Percentiles rank a stretch among this genome's conserved stretches.
phyloP scores from a whole-genome alignment of 345 rosid genomes.

The Bruguiera gymnorhiza region DNA sequence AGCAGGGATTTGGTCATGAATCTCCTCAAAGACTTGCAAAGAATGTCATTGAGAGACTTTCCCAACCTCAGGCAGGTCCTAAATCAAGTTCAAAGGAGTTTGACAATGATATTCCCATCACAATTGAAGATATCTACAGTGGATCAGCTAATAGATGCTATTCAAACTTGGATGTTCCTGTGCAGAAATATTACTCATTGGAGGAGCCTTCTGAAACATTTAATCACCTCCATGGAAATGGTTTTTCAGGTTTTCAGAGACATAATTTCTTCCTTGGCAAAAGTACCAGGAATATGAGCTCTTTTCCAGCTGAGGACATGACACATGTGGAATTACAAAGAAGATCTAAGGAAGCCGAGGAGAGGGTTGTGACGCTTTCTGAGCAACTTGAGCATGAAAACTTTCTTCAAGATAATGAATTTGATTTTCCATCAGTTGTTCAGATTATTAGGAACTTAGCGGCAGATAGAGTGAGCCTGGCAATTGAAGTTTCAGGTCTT shows the following conservation, averaged over 20 bases:
- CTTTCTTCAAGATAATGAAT: conserved; percentile 45
- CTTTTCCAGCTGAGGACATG: conserved; percentile 42
- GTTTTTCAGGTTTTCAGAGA: conserved; percentile 31
- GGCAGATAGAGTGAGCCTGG: conserved; percentile 72
- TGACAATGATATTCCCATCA: conserved; percentile 53
- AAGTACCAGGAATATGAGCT: conserved; percentile 26
- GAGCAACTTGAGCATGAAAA: conserved; percentile 66
- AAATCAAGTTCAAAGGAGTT: conserved; percentile 47
- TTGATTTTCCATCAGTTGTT: conserved; percentile 61
- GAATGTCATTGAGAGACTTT: conserved; percentile 80
- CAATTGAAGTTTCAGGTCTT: conserved; percentile 62
- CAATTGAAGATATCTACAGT: conserved; percentile 71
- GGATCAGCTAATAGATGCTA: conserved; percentile 46
- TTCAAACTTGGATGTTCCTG: conserved; percentile 37
- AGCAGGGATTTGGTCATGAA: conserved; percentile 59
- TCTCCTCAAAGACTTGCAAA: conserved; percentile 82
- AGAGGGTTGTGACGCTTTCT: conserved; percentile 61
- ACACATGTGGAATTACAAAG: conserved; percentile 49
- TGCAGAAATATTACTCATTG: conserved; percentile 37
- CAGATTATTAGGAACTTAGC: conserved; percentile 50
- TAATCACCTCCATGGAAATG: conserved; percentile 29
- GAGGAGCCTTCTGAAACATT: conserved; percentile 46
- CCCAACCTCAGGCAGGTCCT: conserved; percentile 46
- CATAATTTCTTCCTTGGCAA: conserved; percentile 25
- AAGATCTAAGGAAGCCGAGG: conserved; percentile 73